These are phyloP conservation scores for Teratosphaeria viscida DNA, from an alignment of 2,329 filamentous ascomycete species.

Conservation along the genomic window DNA sequence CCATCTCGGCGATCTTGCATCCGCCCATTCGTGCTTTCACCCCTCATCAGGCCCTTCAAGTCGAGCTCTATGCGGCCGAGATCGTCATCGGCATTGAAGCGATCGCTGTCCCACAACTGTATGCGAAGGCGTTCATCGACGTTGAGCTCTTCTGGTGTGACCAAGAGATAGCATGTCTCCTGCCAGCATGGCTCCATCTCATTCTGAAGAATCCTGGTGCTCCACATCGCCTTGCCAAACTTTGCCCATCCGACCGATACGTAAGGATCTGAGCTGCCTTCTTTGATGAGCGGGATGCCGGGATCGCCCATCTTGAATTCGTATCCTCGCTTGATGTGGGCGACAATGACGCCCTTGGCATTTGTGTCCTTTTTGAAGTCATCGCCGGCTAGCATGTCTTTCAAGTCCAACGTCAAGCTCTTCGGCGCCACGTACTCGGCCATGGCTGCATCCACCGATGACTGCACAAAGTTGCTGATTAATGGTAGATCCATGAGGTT, in stretches of 20 bases:
- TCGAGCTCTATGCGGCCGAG: conserved; percentile 62
- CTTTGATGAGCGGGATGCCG: conserved; percentile 47
- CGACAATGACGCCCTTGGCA: conserved; percentile 53
- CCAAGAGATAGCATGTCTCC: conserved; percentile 58
- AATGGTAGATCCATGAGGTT: conserved; percentile 68
- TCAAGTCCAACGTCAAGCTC: conserved; percentile 61
- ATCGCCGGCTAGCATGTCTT: conserved; percentile 67
- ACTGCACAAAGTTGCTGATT: conserved; percentile 66
- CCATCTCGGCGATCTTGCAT: conserved; percentile 55
- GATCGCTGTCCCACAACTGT: conserved; percentile 68
- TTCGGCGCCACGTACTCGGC: conserved; percentile 69
- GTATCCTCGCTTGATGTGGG: conserved; percentile 55
- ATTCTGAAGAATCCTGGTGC: conserved; percentile 52
- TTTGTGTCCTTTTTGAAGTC: conserved; percentile 69
- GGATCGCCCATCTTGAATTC: conserved; percentile 64
- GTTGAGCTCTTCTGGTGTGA: conserved; percentile 61
- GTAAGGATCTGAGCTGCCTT: conserved; percentile 58
- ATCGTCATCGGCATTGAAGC: conserved; percentile 62
- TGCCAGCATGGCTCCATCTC: conserved; percentile 63
- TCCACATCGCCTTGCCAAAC: conserved; percentile 59
- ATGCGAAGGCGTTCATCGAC: conserved; percentile 54
- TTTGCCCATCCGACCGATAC: conserved; percentile 67
- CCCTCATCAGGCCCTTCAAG: conserved; percentile 54
- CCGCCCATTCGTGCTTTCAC: conserved; percentile 47
- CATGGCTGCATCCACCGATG: conserved; percentile 61